These are phyloP conservation scores for Quercus bicolor DNA, from an alignment of 306 rosid genomes.

Conservation along the genomic window DNA sequence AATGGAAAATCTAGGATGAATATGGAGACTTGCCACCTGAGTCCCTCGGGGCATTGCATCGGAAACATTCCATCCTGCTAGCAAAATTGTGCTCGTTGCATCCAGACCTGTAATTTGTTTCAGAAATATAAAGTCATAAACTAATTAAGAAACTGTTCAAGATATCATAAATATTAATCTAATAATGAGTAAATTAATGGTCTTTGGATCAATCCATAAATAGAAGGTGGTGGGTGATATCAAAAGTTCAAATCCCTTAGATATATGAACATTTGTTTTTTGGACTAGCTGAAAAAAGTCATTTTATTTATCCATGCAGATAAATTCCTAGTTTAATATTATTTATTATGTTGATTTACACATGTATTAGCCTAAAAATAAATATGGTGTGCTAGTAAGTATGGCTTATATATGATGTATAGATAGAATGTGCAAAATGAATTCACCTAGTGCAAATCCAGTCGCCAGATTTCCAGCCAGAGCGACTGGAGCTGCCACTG, in stretches of 20 bases:
- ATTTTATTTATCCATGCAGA: no score
- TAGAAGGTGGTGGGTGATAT: no score
- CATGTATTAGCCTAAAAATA: no score
- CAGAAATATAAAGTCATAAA: not conserved
- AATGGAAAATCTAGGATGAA: slow-evolving; percentile 34
- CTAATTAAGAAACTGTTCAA: not conserved
- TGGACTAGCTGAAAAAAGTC: no score
- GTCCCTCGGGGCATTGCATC: slow-evolving; percentile 87
- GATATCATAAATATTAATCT: not conserved
- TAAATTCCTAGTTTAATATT: no score
- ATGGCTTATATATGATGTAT: no score
- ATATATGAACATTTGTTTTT: no score
- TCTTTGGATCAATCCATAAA: no score
- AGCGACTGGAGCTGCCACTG: slow-evolving; percentile 46
- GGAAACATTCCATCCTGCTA: slow-evolving; percentile 70
- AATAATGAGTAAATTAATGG: not conserved
- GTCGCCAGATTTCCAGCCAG: slow-evolving; percentile 91
- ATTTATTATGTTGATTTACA: no score
- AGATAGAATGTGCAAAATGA: not conserved
- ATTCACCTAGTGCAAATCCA: slow-evolving; percentile 79
- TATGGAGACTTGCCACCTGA: slow-evolving; percentile 54
- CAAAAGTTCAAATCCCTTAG: no score
- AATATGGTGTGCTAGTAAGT: no score
- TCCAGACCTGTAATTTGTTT: slow-evolving; percentile 46
- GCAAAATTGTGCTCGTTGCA: slow-evolving; percentile 95